These are phyloP conservation scores for Ophryocystis elektroscirrha DNA, from an alignment of 169 alveolate species.

Conservation along the genomic window DNA sequence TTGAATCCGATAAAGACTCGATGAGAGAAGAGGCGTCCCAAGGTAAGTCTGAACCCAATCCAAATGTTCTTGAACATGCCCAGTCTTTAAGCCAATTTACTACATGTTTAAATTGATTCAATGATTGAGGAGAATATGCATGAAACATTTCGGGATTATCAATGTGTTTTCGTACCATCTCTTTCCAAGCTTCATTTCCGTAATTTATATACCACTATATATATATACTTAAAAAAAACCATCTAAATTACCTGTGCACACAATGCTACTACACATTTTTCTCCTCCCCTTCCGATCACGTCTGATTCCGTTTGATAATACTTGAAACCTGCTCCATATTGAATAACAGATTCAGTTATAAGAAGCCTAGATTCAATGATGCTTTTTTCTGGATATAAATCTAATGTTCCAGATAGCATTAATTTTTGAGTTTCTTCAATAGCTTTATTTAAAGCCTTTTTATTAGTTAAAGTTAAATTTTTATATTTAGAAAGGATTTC, in stretches of 20 bases:
- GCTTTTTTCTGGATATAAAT: no score
- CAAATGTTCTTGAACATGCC: conserved; percentile 88
- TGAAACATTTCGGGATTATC: conserved; percentile 19
- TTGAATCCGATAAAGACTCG: conserved; percentile 93
- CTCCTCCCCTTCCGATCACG: conserved; percentile 84
- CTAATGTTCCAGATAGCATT: no score
- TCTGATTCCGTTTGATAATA: conserved; percentile 79
- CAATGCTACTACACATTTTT: conserved; percentile 77
- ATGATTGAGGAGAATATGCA: neutral
- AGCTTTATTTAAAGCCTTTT: no score
- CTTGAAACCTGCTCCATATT: no score
- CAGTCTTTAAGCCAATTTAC: conserved; percentile 58
- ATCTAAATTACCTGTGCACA: no score
- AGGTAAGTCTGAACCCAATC: conserved; percentile 89
- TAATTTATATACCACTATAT: conserved; percentile 89
- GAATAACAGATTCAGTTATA: no score
- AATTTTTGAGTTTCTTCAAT: no score
- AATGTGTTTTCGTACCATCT: conserved; percentile 60
- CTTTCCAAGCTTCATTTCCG: conserved; percentile 84
- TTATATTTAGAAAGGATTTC: no score
- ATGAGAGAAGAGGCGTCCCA: conserved; percentile 66
- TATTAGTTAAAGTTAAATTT: no score
- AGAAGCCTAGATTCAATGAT: no score
- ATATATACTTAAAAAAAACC: no score
- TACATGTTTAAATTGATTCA: conserved; percentile 59